phyloP scores from a whole-genome alignment of 345 rosid species.

The Eucalyptus marginata region DNA sequence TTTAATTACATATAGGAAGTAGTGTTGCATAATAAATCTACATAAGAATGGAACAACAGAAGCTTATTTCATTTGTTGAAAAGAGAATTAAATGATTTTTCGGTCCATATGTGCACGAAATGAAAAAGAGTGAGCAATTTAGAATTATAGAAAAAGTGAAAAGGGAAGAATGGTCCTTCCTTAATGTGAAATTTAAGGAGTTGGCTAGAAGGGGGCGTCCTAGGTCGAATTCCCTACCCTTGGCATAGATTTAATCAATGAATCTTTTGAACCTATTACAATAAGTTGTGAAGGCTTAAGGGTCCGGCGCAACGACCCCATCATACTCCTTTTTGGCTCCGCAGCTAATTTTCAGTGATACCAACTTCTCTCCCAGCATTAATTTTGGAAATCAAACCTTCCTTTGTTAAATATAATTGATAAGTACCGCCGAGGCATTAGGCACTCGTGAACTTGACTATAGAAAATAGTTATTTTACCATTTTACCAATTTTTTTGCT shows the following conservation, averaged over 20 bases:
- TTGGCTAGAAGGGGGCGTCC: neutral
- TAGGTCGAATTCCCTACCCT: neutral
- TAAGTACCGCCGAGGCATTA: neutral
- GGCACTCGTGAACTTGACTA: neutral
- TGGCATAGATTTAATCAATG: neutral
- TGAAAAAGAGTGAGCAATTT: neutral
- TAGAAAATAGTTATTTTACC: neutral
- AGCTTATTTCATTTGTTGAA: neutral
- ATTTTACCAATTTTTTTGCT: neutral
- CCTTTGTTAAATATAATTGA: neutral
- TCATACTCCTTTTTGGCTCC: neutral
- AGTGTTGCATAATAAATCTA: neutral
- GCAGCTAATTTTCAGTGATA: neutral
- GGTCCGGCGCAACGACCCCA: neutral
- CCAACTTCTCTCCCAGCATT: neutral
- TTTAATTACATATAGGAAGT: neutral
- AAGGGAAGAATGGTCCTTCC: neutral
- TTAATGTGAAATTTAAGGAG: neutral
- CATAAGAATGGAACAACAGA: neutral
- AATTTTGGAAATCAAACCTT: neutral
- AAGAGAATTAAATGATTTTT: neutral
- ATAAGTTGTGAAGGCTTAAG: neutral
- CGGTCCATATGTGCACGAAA: neutral
- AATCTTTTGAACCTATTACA: neutral
- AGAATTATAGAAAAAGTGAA: neutral